Evolutionary conservation across 805 yeast species (phyloP).

Genomic region (Citeromyces matritensis): DNA sequence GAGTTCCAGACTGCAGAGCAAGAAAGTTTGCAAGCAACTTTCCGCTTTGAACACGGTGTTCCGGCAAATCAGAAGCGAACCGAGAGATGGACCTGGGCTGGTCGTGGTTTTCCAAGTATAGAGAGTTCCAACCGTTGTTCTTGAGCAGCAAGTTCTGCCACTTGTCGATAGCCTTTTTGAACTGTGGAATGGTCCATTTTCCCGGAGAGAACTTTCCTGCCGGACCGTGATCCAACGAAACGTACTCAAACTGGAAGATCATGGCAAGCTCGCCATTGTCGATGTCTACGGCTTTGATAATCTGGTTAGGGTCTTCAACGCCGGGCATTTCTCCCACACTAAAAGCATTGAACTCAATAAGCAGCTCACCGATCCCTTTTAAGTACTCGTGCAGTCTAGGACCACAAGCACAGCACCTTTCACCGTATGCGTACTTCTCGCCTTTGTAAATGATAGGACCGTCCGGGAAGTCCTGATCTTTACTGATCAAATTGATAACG

Average conservation of each 20-base stretch:
- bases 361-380: constrained; percentile 23
- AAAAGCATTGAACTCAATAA: constrained; percentile 27
- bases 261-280: not conserved
- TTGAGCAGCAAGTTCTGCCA: constrained; percentile 23
- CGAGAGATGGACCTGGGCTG: constrained; percentile 39
- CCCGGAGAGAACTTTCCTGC: no score
- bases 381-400: constrained; percentile 45
- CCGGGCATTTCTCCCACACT: constrained; percentile 36
- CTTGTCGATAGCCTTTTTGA: constrained; percentile 21
- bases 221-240: constrained; percentile 8
- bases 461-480: constrained; percentile 26
- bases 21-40: constrained; percentile 33
- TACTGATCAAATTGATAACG: constrained; percentile 35
- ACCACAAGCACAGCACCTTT: constrained; percentile 20
- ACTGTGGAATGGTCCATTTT: constrained; percentile 20
- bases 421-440: constrained; percentile 22
- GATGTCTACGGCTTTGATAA: not conserved
- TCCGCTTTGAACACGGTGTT: constrained; percentile 21
- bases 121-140: constrained; percentile 42
- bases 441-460: constrained; percentile 29
- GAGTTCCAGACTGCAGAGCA: constrained; percentile 32
- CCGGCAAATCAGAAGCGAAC: constrained; percentile 27
- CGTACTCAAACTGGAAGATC: not conserved
- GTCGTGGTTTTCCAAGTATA: constrained; percentile 42
- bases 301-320: not conserved